Conservation (phyloP, 495 filamentous ascomycete genomes). For the Podospora australis region DNA sequence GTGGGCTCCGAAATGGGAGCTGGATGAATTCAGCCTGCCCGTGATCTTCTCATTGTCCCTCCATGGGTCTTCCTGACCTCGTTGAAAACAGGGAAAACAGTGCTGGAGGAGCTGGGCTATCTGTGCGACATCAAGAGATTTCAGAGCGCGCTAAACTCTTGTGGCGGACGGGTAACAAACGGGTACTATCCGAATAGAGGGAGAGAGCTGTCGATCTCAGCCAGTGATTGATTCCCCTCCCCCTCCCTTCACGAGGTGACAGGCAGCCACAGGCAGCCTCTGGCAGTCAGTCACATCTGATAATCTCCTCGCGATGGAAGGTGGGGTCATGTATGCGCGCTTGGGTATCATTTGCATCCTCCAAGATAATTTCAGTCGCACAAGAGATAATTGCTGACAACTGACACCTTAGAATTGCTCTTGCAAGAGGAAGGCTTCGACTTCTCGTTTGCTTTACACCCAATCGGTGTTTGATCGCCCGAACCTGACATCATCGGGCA, state of each 20-base stretch:
- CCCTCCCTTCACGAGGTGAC: background rate
- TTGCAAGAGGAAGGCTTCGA: background rate
- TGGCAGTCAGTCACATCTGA: no score
- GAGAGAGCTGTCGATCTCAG: background rate
- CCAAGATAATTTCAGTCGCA: no score
- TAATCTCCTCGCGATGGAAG: conserved; percentile 1
- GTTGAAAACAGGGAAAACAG: background rate
- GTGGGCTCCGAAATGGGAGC: no score
- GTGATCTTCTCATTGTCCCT: background rate
- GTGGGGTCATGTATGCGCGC: background rate
- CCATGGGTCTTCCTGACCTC: background rate
- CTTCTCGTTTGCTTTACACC: background rate
- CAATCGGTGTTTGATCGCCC: conserved; percentile 12
- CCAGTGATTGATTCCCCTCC: background rate
- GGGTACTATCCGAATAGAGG: conserved; percentile 4
- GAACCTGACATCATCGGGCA: conserved; percentile 4
- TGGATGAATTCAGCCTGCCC: no score
- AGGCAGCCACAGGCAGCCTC: no score
- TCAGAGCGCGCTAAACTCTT: background rate
- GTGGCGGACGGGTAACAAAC: conserved; percentile 7
- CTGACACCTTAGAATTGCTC: background rate
- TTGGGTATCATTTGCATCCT: no score
- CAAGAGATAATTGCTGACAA: background rate
- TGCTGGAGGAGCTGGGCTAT: background rate
- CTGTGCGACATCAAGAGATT: conserved; percentile 1